These are phyloP conservation scores for Hymenoscyphus salicellus DNA, from an alignment of 2,329 filamentous ascomycete genomes.

Conservation along the genomic window DNA sequence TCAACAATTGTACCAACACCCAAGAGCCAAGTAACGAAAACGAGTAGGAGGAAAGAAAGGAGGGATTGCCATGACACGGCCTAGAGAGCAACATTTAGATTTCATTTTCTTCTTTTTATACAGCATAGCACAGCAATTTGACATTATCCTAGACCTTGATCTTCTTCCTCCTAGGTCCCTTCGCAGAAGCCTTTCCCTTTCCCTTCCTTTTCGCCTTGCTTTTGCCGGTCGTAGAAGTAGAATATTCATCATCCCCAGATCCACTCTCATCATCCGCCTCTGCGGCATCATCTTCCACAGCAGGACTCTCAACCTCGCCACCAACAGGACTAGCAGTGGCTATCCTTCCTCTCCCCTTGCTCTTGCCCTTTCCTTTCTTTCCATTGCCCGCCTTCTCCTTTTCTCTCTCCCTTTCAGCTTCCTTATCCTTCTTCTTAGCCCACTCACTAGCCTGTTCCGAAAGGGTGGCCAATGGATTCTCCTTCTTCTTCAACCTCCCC, in stretches of 20 bases:
- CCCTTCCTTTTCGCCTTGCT: conserved; percentile 11
- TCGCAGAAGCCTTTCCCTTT: conserved; percentile 11
- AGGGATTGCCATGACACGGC: neutral
- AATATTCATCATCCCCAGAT: conserved; percentile 15
- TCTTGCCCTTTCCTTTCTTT: neutral
- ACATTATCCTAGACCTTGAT: conserved; percentile 8
- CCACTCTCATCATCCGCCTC: conserved; percentile 17
- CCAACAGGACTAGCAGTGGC: neutral
- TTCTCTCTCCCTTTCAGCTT: conserved; percentile 11
- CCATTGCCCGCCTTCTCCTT: conserved; percentile 5
- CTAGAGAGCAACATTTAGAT: neutral
- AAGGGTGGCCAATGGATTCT: conserved; percentile 25
- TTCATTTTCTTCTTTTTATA: neutral
- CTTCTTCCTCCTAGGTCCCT: conserved; percentile 13
- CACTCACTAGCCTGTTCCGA: conserved; percentile 35
- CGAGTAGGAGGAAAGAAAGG: neutral
- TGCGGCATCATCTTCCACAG: conserved; percentile 1
- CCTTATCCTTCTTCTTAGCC: conserved; percentile 24
- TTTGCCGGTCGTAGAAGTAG: conserved; percentile 1
- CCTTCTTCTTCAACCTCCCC: conserved; percentile 56
- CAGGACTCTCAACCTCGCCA: conserved; percentile 9
- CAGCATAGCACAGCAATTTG: neutral
- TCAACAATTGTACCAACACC: neutral
- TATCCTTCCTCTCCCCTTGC: neutral
- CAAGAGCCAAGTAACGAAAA: neutral